Base-by-base conservation (phyloP, 2,329 filamentous ascomycete genomes). In the Fusarium sp. region DNA sequence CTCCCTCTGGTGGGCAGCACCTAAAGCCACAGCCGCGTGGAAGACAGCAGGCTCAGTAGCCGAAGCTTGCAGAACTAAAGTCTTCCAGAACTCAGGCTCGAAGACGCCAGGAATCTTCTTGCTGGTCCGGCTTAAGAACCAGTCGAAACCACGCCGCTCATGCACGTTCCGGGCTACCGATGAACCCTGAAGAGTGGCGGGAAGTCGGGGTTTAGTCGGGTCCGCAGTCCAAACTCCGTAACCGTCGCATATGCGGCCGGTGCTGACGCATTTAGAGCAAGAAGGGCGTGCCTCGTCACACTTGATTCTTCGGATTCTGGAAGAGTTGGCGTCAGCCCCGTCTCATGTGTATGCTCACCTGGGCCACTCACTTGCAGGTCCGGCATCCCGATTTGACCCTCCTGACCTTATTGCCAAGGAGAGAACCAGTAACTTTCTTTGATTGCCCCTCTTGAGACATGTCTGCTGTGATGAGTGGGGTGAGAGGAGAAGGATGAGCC, bases 241-340 rank as follows among this genome's bases (percentile, higher is more conserved):
- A n/a, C 46, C 46, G 46, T 50, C 46, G 9, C 46, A 50, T 10
- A 30, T 28, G 15, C 46, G 46, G 30, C 46, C 46, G 7, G 46
- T 50, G n/a, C 28, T 31, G 30, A 34, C n/a, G 23, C 46, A 50
- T 31, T 28, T 28, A n/a, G 28, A 30, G 16, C 46, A 50, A 7
- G 28, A 28, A 9, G 46, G 46, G 7, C 46, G 46, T 28, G 23
- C 28, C 46, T 48, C 34, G 46, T 48, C 46, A 7, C 46, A 48
- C 28, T 48, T 48, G n/a, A 48, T n/a, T 12, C 46, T n/a, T 36
- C 46, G 46, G 30, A 48, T 48, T n/a, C 46, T 48, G 11, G 31
- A n/a, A 9, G 31, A 31, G 44, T 13, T 28, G 23, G 7, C 7
- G 30, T 48, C 8, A 48, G 46, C 23, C 23, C 23, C 1, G 23